Evolutionary conservation across 2,329 filamentous ascomycete genomes (phyloP), one percentile per base, ranked within the genome.

Genomic region (Neopestalotiopsis sp.): DNA sequence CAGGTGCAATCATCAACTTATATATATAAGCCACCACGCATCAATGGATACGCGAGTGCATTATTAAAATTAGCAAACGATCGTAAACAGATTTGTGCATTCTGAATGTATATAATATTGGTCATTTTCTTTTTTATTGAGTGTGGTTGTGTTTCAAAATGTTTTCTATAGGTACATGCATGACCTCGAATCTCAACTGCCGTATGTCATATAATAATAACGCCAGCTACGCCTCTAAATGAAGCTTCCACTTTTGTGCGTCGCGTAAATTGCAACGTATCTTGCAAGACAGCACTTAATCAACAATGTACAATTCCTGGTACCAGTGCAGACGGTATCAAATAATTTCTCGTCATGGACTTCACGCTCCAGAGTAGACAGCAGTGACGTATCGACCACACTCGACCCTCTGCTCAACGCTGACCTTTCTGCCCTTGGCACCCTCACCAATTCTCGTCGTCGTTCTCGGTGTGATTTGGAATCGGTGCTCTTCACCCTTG

Each of bases 341-440:
- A n/a, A 32, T 24, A 7, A 4, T 59, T 1, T 17, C 24, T 17
- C 57, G 13, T 6, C 42, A 12, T 6, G 6, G 9, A 4, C 42
- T 68, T 75, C 70, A 81, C n/a, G 76, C 73, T 9, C 74, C 78
- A 4, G 94, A 97, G 81, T 96, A 98, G 4, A 97, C 91, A 17
- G 91, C 94, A 68, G 92, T 95, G 13, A 95, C 91, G 71, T 89
- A 90, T 71, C 92, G 88, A 20, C 95, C 95, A 78, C 95, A 98
- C 79, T 96, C 94, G 12, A 97, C 90, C 74, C 90, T 90, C 83
- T 98, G 95, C 83, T 97, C 94, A 73, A 97, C 83, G 67, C 86
- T 91, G 17, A 92, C 91, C 77, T 86, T 93, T 75, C 92, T 85
- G 1, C 93, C 92, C 73, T 84, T 86, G 64, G 85, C 85, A 10